Evolutionary conservation across 2,329 filamentous ascomycete species (phyloP).

Genomic region (Aspergillus sp.): DNA sequence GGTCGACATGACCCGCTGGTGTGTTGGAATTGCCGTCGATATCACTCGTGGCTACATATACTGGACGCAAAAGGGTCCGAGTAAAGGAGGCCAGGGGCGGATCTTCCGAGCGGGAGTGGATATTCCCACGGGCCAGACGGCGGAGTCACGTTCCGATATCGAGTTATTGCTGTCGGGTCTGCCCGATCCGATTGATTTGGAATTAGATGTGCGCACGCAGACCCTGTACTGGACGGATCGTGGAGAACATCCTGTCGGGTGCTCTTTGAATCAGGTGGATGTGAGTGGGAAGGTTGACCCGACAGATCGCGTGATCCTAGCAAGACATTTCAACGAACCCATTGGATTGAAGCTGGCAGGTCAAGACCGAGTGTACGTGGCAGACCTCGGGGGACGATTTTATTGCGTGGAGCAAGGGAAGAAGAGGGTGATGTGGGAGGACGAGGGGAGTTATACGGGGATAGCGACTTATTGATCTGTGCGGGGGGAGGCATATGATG

Average conservation of each 20-base stretch:
- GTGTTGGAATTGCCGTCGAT: conserved; percentile 57
- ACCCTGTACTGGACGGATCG: conserved; percentile 62
- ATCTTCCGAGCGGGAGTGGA: conserved; percentile 55
- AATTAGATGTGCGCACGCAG: conserved; percentile 47
- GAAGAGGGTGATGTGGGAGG: conserved; percentile 19
- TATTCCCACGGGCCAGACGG: conserved; percentile 33
- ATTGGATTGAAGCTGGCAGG: conserved; percentile 27
- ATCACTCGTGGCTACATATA: conserved; percentile 49
- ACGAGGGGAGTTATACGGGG: conserved; percentile 22
- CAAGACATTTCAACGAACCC: conserved; percentile 24
- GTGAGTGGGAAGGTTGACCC: background rate
- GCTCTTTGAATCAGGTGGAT: conserved; percentile 49
- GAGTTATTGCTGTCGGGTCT: conserved; percentile 45
- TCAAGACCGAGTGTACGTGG: conserved; percentile 22
- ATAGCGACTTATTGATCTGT: conserved; percentile 5
- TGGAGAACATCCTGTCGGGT: conserved; percentile 57
- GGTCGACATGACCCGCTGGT: conserved; percentile 46
- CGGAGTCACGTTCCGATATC: conserved; percentile 41
- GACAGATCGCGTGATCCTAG: conserved; percentile 14
- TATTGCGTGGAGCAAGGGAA: conserved; percentile 23
- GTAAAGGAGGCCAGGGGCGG: conserved; percentile 52
- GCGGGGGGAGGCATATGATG: background rate
- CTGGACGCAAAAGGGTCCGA: conserved; percentile 61
- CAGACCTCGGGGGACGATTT: conserved; percentile 25
- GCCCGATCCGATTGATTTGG: conserved; percentile 59